Percentiles rank a stretch among this genome's conserved stretches.
phyloP scores from a whole-genome alignment of 805 yeast genomes.

The Saturnispora silvae region DNA sequence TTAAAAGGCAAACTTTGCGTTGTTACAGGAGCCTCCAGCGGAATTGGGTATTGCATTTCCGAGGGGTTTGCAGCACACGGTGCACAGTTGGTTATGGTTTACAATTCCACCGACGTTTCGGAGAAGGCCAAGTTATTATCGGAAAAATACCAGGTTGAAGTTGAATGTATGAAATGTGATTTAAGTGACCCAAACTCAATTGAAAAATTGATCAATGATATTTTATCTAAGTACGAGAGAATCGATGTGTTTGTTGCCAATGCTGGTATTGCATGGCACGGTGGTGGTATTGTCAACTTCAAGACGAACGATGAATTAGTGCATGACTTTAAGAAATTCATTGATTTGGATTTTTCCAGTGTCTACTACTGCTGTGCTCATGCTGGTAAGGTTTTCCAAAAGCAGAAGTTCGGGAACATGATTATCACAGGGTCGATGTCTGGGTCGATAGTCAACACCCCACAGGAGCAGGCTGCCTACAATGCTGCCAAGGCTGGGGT shows the following conservation, averaged over 20 bases:
- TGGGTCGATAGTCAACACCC: conserved; percentile 58
- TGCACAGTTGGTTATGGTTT: conserved; percentile 31
- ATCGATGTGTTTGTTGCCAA: conserved; percentile 34
- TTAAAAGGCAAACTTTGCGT: conserved; percentile 32
- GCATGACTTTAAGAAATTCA: conserved; percentile 59
- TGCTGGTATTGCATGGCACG: conserved; percentile 65
- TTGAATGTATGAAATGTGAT: conserved; percentile 22
- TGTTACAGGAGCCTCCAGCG: conserved; percentile 49
- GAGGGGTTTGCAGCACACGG: conserved; percentile 43
- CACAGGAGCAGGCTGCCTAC: conserved; percentile 72
- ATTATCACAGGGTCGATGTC: conserved; percentile 33
- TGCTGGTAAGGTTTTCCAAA: conserved; percentile 61
- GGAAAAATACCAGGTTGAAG: conserved; percentile 11
- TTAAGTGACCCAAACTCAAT: conserved; percentile 25
- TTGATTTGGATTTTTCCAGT: conserved; percentile 69
- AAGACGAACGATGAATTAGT: conserved; percentile 32
- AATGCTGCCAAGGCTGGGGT: conserved; percentile 85
- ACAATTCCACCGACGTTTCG: conserved; percentile 17
- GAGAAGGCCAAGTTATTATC: conserved; percentile 9
- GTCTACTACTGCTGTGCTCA: conserved; percentile 71
- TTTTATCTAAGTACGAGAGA: conserved; percentile 28
- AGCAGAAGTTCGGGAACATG: conserved; percentile 66
- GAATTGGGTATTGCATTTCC: conserved; percentile 46
- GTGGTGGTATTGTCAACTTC: conserved; percentile 42
- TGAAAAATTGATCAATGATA: conserved; percentile 19